Conservation (phyloP, 2,329 filamentous ascomycete species). For the Phoma sp. region DNA sequence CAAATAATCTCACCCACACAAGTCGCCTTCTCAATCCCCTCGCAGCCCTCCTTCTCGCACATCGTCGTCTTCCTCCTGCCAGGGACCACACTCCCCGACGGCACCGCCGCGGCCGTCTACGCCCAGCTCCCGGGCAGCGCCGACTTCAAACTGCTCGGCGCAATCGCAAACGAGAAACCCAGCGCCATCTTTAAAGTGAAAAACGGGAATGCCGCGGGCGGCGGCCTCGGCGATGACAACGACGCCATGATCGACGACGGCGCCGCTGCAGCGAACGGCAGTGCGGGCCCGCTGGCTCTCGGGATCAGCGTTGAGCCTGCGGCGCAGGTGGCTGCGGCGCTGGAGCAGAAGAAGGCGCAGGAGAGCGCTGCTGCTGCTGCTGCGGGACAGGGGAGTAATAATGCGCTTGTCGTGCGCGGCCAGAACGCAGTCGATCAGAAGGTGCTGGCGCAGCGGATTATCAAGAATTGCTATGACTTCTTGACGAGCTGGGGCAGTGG, state of each 20-base stretch:
- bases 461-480: constrained; percentile 97
- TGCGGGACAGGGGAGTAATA: constrained; percentile 6
- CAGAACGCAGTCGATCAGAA: constrained; percentile 61
- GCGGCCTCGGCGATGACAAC: constrained; percentile 52
- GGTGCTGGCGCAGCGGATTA: constrained; percentile 87
- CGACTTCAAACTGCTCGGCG: constrained; percentile 85
- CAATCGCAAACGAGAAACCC: constrained; percentile 86
- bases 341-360: constrained; percentile 64
- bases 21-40: constrained; percentile 71
- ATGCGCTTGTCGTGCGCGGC: constrained; percentile 46
- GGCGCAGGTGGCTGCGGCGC: constrained; percentile 70
- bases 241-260: constrained; percentile 56
- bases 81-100: constrained; percentile 71
- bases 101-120: constrained; percentile 88
- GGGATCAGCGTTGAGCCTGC: constrained; percentile 84
- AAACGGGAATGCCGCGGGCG: constrained; percentile 43
- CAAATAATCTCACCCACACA: constrained; percentile 63
- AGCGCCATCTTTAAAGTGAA: constrained; percentile 87
- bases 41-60: constrained; percentile 67
- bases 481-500: constrained; percentile 80
- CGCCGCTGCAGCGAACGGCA: constrained; percentile 15
- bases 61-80: constrained; percentile 90
- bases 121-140: constrained; percentile 68
- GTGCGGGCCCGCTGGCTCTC: constrained; percentile 62
- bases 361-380: constrained; percentile 32